Percentiles rank a stretch among this genome's conserved stretches.
phyloP scores from a whole-genome alignment of 2,329 filamentous ascomycete genomes.

The Microsporum audouinii region DNA sequence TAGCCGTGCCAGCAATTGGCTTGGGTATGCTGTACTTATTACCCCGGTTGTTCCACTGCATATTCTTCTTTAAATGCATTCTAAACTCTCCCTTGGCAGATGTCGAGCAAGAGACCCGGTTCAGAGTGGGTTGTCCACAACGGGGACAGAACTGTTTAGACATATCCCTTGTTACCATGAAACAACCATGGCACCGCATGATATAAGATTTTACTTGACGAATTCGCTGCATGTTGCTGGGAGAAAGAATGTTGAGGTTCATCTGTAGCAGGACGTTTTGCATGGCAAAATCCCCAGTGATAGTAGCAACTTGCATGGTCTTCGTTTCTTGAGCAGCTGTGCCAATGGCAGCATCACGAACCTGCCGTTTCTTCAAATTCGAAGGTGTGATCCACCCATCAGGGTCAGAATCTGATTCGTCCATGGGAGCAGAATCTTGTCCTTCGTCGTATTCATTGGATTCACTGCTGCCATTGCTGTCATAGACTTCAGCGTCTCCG shows the following conservation, averaged over 20 bases:
- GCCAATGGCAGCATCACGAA: slow-evolving; percentile 47
- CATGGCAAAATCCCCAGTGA: slow-evolving; percentile 95
- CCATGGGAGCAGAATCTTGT: slow-evolving; percentile 12
- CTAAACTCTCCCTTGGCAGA: slow-evolving; percentile 68
- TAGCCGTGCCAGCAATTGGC: slow-evolving; percentile 67
- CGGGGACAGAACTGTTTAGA: slow-evolving; percentile 81
- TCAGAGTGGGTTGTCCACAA: slow-evolving; percentile 80
- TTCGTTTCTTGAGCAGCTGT: slow-evolving; percentile 44
- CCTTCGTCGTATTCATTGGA: slow-evolving; percentile 21
- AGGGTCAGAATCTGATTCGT: slow-evolving; percentile 36
- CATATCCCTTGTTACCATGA: slow-evolving; percentile 72
- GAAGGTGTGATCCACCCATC: slow-evolving; percentile 90
- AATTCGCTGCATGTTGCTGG: slow-evolving; percentile 62
- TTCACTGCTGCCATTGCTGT: slow-evolving; percentile 14
- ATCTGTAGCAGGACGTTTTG: slow-evolving; percentile 93
- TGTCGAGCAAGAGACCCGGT: slow-evolving; percentile 74
- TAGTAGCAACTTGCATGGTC: slow-evolving; percentile 73
- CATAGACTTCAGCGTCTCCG: background rate
- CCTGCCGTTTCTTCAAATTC: slow-evolving; percentile 78
- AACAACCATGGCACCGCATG: slow-evolving; percentile 87
- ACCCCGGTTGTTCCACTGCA: slow-evolving; percentile 89
- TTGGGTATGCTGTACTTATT: slow-evolving; percentile 91
- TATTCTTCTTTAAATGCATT: slow-evolving; percentile 83
- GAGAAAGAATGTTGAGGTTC: slow-evolving; percentile 79
- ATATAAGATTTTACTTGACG: slow-evolving; percentile 78